These are phyloP conservation scores for Backusella mclennaniae DNA, from an alignment of 192 early-diverging fungal genomes.

Conservation along the genomic window DNA sequence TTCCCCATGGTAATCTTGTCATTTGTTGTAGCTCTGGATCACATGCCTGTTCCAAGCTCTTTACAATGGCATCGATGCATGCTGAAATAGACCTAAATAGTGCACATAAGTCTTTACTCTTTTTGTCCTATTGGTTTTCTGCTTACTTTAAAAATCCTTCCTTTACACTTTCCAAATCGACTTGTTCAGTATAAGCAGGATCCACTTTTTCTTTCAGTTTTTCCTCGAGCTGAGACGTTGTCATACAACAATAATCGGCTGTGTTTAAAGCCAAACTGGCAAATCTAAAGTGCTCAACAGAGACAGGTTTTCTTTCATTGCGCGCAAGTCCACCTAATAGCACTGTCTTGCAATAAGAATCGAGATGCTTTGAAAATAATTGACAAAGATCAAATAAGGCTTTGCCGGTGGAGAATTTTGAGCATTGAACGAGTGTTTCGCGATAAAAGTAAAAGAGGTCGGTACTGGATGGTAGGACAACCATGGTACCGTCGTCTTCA, in stretches of 20 bases:
- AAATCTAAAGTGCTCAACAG: slow-evolving; percentile 66
- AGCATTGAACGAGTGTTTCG: slow-evolving; percentile 82
- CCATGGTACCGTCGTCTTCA: slow-evolving; percentile 55
- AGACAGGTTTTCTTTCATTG: slow-evolving; percentile 61
- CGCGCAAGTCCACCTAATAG: slow-evolving; percentile 72
- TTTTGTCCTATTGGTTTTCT: not conserved
- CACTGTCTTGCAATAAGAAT: slow-evolving; percentile 75
- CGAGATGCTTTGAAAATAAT: slow-evolving; percentile 80
- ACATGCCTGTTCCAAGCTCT: slow-evolving; percentile 61
- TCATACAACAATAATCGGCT: slow-evolving; percentile 89
- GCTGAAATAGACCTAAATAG: slow-evolving; percentile 55
- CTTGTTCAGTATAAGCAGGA: slow-evolving; percentile 57
- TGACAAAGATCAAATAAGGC: slow-evolving; percentile 83
- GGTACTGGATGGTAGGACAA: slow-evolving; percentile 82
- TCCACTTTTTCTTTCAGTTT: slow-evolving; percentile 86
- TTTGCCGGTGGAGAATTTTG: slow-evolving; percentile 80
- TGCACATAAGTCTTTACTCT: not conserved
- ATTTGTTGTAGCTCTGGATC: slow-evolving; percentile 73
- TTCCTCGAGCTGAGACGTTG: slow-evolving; percentile 85
- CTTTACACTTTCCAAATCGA: slow-evolving; percentile 73
- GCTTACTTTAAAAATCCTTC: slow-evolving; percentile 78
- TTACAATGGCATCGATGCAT: slow-evolving; percentile 66
- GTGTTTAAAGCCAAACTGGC: slow-evolving; percentile 89
- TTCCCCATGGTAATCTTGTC: slow-evolving; percentile 77
- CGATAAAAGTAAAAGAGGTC: slow-evolving; percentile 93